Evolutionary conservation across 805 yeast species (phyloP).

Genomic region (Ogataea pini): DNA sequence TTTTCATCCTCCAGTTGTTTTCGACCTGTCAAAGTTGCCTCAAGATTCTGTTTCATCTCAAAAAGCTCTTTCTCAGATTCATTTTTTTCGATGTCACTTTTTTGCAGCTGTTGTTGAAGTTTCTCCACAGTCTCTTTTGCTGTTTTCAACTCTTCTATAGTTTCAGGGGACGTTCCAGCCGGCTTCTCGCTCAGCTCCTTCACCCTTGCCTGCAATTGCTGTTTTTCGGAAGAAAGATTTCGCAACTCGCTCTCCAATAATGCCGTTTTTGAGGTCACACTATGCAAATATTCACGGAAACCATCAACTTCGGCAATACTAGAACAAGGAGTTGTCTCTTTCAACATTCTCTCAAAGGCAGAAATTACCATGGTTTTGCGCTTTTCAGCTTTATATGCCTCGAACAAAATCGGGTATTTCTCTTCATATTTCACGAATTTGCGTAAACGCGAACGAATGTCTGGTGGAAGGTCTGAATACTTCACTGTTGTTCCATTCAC

Average conservation of each 20-base stretch:
- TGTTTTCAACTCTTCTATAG: not conserved
- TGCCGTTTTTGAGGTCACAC: constrained; percentile 58
- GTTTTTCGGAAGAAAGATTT: constrained; percentile 36
- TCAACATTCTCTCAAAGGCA: constrained; percentile 65
- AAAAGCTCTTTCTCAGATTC: constrained; percentile 3
- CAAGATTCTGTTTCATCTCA: constrained; percentile 5
- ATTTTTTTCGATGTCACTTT: too few species aligned
- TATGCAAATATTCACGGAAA: constrained; percentile 67
- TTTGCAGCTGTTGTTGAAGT: not conserved
- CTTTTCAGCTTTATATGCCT: constrained; percentile 84
- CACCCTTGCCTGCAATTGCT: constrained; percentile 2
- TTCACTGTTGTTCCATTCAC: constrained; percentile 36
- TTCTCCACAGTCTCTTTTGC: not conserved
- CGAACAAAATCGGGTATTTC: constrained; percentile 80
- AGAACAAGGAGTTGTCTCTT: constrained; percentile 80
- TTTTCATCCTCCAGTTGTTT: constrained; percentile 1
- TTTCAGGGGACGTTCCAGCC: not conserved
- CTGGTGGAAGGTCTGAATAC: constrained; percentile 50
- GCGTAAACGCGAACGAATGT: constrained; percentile 59
- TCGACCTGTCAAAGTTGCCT: not conserved
- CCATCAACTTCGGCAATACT: constrained; percentile 71
- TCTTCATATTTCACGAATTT: constrained; percentile 87
- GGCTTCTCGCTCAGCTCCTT: not conserved
- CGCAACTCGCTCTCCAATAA: constrained; percentile 69
- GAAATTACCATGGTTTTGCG: constrained; percentile 58